Base-by-base conservation (phyloP, 2,329 filamentous ascomycete species). In the Exophiala sideris region DNA sequence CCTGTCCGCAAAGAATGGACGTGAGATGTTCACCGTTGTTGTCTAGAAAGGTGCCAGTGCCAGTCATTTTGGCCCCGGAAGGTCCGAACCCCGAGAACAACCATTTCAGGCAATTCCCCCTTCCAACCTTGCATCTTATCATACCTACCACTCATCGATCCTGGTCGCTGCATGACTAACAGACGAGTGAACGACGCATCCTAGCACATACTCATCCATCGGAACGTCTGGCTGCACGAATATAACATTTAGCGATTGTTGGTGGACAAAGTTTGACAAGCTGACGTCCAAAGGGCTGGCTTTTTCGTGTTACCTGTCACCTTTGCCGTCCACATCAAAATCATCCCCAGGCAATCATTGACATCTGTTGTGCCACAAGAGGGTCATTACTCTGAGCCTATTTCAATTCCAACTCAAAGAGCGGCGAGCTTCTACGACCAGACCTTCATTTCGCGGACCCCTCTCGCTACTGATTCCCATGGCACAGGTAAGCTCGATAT, bases 291-390 rank as follows among this genome's bases (percentile, higher is more conserved):
- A 40, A 38, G 40, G 51, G 49, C 48, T 45, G 35, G 39, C 35
- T 34, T 44, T 36, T 48, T 54, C 45, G 58, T 60, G 53, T 49
- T 36, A 61, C 56, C 59, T 57, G 59, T 55, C 59, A 57, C 53
- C 54, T 52, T 55, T 21, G n/a, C 40, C 49, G 47, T 11, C 48
- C 42, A 50, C 45, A 46, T 47, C 53, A 47, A 49, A 57, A 55
- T 54, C 57, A 60, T 55, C 57, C 57, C 57, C 57, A 57, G 47
- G 46, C 46, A 38, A 34, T 24, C 46, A 45, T 56, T 55, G 54
- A 54, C 48, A 48, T 41, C 51, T 53, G 52, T 18, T 16, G 50
- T 50, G 46, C 34, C 20, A 54, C 53, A 42, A 41, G 39, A 33
- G 33, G 24, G 45, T 47, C 46, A 33, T 47, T 51, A 18, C 44